Evolutionary conservation across 257 asterid species (phyloP).

Genomic region (Verbascum thapsus): DNA sequence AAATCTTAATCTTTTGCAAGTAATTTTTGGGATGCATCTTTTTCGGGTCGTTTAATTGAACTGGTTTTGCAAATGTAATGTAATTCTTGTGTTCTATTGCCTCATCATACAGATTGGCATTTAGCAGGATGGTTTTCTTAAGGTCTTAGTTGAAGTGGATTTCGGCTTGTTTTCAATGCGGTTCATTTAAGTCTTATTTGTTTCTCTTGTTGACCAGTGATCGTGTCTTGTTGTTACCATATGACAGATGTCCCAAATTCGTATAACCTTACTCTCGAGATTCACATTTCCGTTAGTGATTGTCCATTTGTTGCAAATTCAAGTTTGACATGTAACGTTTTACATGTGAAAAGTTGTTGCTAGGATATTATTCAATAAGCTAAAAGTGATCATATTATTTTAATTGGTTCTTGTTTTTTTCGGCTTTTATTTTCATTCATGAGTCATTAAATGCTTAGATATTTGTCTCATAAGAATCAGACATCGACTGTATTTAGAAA

Average conservation of each 20-base stretch:
- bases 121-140: neutral
- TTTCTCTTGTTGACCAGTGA: slow-evolving; percentile 12
- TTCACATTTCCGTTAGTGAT: neutral
- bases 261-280: neutral
- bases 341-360: slow-evolving; percentile 6
- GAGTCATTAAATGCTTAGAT: slow-evolving; percentile 25
- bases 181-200: neutral
- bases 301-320: slow-evolving; percentile 1
- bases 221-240: neutral
- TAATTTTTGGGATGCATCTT: slow-evolving; percentile 3
- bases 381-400: slow-evolving; percentile 6
- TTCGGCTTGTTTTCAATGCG: slow-evolving; percentile 4
- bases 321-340: slow-evolving; percentile 1
- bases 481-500: slow-evolving; percentile 12
- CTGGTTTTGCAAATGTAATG: neutral
- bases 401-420: slow-evolving; percentile 17
- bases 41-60: slow-evolving; percentile 1
- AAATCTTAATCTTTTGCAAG: slow-evolving; percentile 2
- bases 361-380: slow-evolving; percentile 12
- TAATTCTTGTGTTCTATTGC: neutral
- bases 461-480: slow-evolving; percentile 1
- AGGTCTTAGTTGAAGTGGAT: neutral
- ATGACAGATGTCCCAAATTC: slow-evolving; percentile 4
- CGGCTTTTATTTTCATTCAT: neutral
- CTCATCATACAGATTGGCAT: neutral